Evolutionary conservation across 352 stramenopile genomes (phyloP).

Genomic region (Saprolegnia parasitica): DNA sequence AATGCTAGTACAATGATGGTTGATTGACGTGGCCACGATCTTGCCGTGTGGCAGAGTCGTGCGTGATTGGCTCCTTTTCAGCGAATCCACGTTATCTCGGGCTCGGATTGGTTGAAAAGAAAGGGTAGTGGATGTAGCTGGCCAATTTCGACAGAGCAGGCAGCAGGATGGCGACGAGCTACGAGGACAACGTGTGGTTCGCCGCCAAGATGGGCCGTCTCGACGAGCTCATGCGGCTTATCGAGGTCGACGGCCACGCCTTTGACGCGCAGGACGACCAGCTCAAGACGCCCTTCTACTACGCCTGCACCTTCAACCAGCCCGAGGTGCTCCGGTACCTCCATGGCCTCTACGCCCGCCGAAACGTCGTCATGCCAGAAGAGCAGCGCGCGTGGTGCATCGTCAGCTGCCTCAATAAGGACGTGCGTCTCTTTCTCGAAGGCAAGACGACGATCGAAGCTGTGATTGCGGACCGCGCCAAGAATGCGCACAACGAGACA

Average conservation of each 20-base stretch:
- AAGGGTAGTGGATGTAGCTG: neutral
- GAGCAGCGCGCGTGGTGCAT: constrained; percentile 21
- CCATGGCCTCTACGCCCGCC: neutral
- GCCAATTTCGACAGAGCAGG: neutral
- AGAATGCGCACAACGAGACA: neutral
- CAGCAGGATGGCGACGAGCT: neutral
- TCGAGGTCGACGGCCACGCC: constrained; percentile 10
- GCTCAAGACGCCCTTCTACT: constrained; percentile 28
- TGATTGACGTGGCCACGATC: too few relatives aligned
- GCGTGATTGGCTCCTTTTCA: neutral
- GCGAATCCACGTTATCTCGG: neutral
- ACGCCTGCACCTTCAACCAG: constrained; percentile 16
- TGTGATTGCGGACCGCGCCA: constrained; percentile 13
- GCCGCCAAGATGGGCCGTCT: constrained; percentile 15
- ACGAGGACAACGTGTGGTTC: constrained; percentile 1
- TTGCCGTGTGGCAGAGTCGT: neutral
- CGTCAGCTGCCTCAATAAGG: constrained; percentile 11
- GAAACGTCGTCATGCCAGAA: constrained; percentile 14
- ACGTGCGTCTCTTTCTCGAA: constrained; percentile 17
- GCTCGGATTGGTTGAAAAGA: constrained; percentile 4
- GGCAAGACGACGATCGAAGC: constrained; percentile 9
- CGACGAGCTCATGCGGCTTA: neutral
- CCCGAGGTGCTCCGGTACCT: constrained; percentile 12
- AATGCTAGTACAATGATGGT: too few relatives aligned
- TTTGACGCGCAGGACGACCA: constrained; percentile 13